A percentile compares a stretch with the other conserved stretches of the same genome.
These are phyloP conservation scores for Kazachstania bromeliacearum DNA, from an alignment of 805 yeast genomes.

Conservation along the genomic window DNA sequence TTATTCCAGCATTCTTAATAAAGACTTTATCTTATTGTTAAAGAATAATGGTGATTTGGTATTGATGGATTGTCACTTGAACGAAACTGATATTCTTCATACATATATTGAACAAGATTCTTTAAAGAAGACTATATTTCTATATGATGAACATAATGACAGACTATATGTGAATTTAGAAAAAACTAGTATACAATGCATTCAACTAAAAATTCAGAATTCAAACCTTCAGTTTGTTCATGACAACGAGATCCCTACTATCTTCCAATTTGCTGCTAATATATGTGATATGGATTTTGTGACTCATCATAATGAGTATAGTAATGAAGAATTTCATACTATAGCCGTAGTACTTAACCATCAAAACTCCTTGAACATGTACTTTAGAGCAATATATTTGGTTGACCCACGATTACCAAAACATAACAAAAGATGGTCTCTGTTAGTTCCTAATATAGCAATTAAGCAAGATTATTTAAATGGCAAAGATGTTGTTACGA, in stretches of 20 bases:
- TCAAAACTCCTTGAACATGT: slow-evolving; percentile 1
- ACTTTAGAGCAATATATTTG: slow-evolving; percentile 8
- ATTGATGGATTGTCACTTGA: background rate
- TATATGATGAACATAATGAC: slow-evolving; percentile 9
- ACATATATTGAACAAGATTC: slow-evolving; percentile 6
- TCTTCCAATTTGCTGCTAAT: slow-evolving; percentile 6
- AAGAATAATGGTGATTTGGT: slow-evolving; percentile 14
- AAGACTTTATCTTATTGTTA: slow-evolving; percentile 12
- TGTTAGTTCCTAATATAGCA: slow-evolving; percentile 2
- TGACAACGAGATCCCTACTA: slow-evolving; percentile 1
- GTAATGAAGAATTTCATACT: slow-evolving; percentile 11
- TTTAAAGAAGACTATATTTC: slow-evolving; percentile 1
- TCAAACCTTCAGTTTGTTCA: slow-evolving; percentile 7
- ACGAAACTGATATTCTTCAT: slow-evolving; percentile 9
- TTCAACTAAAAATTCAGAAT: slow-evolving; percentile 5
- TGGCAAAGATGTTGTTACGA: background rate
- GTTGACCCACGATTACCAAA: background rate
- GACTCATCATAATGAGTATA: slow-evolving; percentile 9
- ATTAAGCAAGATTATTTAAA: background rate
- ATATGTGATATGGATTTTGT: slow-evolving; percentile 9
- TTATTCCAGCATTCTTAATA: slow-evolving; percentile 8
- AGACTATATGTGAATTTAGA: slow-evolving; percentile 11
- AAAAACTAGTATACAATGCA: slow-evolving; percentile 7
- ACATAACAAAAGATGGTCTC: slow-evolving; percentile 3
- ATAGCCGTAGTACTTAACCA: slow-evolving; percentile 8